Evolutionary conservation across 176 grass and related monocot species (phyloP), one percentile per base, ranked within the genome.

Genomic region (bread wheat (Triticum aestivum)): DNA sequence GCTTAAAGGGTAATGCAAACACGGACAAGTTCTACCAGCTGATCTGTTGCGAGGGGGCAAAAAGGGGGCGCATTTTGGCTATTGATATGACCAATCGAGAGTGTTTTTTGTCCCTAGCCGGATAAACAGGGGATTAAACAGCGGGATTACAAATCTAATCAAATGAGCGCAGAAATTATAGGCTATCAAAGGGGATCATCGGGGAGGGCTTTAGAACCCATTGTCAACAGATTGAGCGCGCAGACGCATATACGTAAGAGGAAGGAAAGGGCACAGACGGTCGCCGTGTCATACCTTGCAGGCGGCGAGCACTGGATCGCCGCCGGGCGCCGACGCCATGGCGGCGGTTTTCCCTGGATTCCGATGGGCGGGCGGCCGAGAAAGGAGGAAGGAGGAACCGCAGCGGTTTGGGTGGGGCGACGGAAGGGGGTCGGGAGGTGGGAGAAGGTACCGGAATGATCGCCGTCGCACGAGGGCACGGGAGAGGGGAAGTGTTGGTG

Each of bases 181-280:
- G 65, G 45, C 18, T 35, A 35, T n/a, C 18, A 11, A 14, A 62
- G 8, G 37, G 63, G 18, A n/a, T 82, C 27, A 54, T 68, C 61
- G 12, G 42, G 11, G 26, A 65, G 61, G 24, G 10, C 61, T 18
- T 66, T 45, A 3, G 61, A 76, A 56, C 47, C 44, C 45, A 56
- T 77, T 47, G 29, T 54, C 73, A 32, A 33, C 74, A 77, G 74
- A 77, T 77, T 77, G 47, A 77, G 74, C 47, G 47, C 47, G 79
- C 81, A 72, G 32, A 81, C 7, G 59, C 61, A 29, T 79, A 39
- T 59, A 18, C 78, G 38, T 2, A 47, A 8, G 27, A 66, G 15
- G 65, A 45, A 69, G 10, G 27, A 17, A 69, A 69, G 42, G 17
- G 30, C 18, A 33, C 52, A 52, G 23, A 65, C 0, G 24, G 13